phyloP scores from a whole-genome alignment of 805 yeast genomes.

The Candida chilensis region DNA sequence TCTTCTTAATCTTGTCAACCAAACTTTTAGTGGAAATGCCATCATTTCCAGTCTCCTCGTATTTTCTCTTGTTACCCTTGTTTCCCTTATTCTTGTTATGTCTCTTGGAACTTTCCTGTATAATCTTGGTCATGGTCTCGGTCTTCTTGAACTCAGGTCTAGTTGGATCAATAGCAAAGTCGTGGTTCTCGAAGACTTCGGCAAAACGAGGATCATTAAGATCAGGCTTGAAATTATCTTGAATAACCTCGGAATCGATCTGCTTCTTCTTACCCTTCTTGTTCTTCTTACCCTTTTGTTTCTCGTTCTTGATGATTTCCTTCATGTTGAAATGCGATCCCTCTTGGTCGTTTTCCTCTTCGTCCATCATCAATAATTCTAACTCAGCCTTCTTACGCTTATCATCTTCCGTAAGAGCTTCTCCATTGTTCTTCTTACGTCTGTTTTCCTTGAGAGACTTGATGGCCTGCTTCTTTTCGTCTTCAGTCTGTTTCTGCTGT shows the following conservation, averaged over 20 bases:
- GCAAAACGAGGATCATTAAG: slow-evolving; percentile 79
- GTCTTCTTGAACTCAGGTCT: slow-evolving; percentile 87
- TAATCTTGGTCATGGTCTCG: slow-evolving; percentile 72
- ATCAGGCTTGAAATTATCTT: slow-evolving; percentile 54
- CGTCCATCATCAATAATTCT: slow-evolving; percentile 66
- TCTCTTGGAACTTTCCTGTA: slow-evolving; percentile 66
- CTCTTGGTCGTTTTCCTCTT: slow-evolving; percentile 34
- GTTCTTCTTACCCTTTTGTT: slow-evolving; percentile 43
- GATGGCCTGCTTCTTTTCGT: slow-evolving; percentile 37
- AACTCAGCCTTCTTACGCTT: slow-evolving; percentile 54
- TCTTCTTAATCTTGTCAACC: background rate
- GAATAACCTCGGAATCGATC: slow-evolving; percentile 40
- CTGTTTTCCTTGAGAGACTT: slow-evolving; percentile 13
- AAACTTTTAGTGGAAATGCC: background rate
- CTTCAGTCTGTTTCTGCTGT: slow-evolving; percentile 40
- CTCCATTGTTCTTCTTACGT: slow-evolving; percentile 7
- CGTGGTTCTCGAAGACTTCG: slow-evolving; percentile 77
- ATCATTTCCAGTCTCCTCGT: background rate
- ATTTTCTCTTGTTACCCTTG: slow-evolving; percentile 3
- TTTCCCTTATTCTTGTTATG: slow-evolving; percentile 10
- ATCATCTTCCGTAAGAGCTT: slow-evolving; percentile 20
- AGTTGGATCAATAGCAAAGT: slow-evolving; percentile 91
- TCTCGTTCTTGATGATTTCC: slow-evolving; percentile 68
- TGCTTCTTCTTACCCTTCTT: slow-evolving; percentile 33
- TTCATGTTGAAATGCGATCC: slow-evolving; percentile 68